Evolutionary conservation across 2,329 filamentous ascomycete species (phyloP), one percentile per base, ranked within the genome.

Genomic region (Talaromyces sp.): DNA sequence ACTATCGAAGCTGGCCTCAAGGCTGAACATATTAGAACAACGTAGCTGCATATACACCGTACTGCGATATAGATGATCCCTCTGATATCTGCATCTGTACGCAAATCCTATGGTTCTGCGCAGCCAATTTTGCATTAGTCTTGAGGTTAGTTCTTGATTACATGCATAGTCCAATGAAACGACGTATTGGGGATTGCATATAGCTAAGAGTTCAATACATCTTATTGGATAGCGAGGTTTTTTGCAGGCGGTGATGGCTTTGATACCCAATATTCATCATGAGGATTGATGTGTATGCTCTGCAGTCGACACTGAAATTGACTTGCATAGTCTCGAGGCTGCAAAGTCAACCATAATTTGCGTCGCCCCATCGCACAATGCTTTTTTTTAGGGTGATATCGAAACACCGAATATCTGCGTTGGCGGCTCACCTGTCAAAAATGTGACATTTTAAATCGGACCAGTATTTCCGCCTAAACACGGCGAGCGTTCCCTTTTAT

Each of bases 71-170:
- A 37, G 16, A 19, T 59, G 35, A 58, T 33, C 22, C 6, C 22
- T 47, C 57, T 60, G 22, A 47, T 35, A 45, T 60, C 57, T 60
- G 57, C 57, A 35, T 60, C 27, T 24, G 45, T 45, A 41, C 13
- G 50, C 31, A 45, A 31, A 43, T 31, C 7, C 57, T 43, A 47
- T 43, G 57, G 37, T 11, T 60, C 27, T 41, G 57, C 35, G 57
- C 57, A 43, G 56, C 56, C 19, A 43, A 43, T 22, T 41, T 27
- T 31, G 56, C 56, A 59, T 59, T 43, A 59, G 56, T n/a, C 41
- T 52, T 9, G 27, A 33, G 27, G 10, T 33, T 33, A 2, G 33
- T 10, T n/a, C 48, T 52, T 52, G 48, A 52, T 52, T 52, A 52
- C 27, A n/a, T 52, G 48, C 48, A 52, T 52, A 52, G 33, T n/a